Percentiles rank a stretch among this genome's conserved stretches.
Evolutionary conservation across 345 rosid genomes (phyloP).

Genomic region (Stellera chamaejasme): DNA sequence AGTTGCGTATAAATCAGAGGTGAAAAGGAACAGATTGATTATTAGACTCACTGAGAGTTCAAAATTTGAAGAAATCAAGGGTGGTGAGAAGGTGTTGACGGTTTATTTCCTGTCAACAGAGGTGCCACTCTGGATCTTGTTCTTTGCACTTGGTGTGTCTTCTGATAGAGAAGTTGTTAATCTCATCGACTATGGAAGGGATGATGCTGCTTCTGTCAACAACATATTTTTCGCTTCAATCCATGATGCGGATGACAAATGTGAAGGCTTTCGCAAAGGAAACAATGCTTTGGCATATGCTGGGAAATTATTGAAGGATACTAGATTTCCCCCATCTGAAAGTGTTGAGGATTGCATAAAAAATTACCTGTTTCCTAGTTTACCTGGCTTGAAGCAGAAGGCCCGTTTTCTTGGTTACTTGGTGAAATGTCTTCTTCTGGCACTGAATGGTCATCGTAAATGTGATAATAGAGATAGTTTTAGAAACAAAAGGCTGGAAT

Average conservation of each 20-base stretch:
- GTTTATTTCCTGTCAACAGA: conserved; percentile 71
- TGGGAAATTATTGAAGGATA: conserved; percentile 27
- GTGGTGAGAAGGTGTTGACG: conserved; percentile 57
- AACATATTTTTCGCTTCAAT: conserved; percentile 60
- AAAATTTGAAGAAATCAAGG: conserved; percentile 37
- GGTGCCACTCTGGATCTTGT: conserved; percentile 75
- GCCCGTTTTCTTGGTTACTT: conserved; percentile 87
- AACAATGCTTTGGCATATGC: conserved; percentile 35
- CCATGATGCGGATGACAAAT: conserved; percentile 56
- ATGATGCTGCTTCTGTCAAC: conserved; percentile 37
- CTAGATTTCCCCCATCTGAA: conserved; percentile 74
- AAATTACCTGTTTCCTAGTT: conserved; percentile 57
- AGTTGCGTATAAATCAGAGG: conserved; percentile 52
- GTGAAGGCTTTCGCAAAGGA: conserved; percentile 39
- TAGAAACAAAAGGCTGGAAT: conserved; percentile 78
- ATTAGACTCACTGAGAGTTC: conserved; percentile 41
- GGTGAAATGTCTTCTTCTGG: conserved; percentile 75
- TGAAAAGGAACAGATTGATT: conserved; percentile 56
- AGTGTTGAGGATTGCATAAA: conserved; percentile 46
- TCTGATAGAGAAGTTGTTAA: conserved; percentile 67
- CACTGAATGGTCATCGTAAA: conserved; percentile 60
- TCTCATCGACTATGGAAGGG: conserved; percentile 44
- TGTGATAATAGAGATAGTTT: conserved; percentile 80
- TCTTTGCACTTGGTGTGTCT: conserved; percentile 71
- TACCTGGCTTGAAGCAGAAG: conserved; percentile 47